Conservation (phyloP, 345 rosid genomes). For the Litchi chinensis region DNA sequence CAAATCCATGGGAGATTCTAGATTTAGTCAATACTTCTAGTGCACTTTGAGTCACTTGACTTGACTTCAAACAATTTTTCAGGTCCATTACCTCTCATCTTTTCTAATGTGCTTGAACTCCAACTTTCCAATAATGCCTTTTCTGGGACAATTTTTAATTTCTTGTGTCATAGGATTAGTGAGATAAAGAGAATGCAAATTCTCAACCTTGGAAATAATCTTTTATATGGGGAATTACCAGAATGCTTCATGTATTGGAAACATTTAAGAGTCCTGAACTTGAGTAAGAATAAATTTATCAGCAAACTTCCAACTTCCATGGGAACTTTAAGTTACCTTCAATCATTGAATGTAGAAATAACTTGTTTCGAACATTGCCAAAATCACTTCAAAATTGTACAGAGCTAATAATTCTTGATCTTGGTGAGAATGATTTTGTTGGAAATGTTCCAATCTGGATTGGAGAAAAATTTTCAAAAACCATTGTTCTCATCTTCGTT, state of each 20-base stretch:
- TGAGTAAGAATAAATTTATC: background rate
- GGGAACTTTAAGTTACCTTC: background rate
- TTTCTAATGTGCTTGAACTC: too few species aligned
- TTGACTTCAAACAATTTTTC: too few species aligned
- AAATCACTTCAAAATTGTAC: background rate
- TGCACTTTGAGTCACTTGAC: too few species aligned
- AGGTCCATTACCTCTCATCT: too few species aligned
- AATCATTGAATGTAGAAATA: background rate
- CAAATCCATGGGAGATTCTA: too few species aligned
- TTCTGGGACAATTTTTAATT: too few species aligned
- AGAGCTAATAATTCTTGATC: background rate
- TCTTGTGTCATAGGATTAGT: too few species aligned
- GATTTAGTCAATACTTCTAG: too few species aligned
- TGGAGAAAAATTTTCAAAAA: background rate
- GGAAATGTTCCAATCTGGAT: background rate
- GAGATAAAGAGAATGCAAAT: too few species aligned
- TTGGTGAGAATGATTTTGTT: background rate
- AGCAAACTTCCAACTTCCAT: background rate
- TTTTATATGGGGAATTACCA: too few species aligned
- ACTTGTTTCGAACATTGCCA: background rate
- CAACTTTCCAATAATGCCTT: too few species aligned
- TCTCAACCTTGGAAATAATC: background rate
- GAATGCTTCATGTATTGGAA: too few species aligned
- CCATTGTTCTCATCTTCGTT: background rate
- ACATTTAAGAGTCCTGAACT: background rate